A percentile compares a stretch with the other conserved stretches of the same genome.
Conservation (phyloP, 2,329 filamentous ascomycete genomes). For the Fusarium floridanum region DNA sequence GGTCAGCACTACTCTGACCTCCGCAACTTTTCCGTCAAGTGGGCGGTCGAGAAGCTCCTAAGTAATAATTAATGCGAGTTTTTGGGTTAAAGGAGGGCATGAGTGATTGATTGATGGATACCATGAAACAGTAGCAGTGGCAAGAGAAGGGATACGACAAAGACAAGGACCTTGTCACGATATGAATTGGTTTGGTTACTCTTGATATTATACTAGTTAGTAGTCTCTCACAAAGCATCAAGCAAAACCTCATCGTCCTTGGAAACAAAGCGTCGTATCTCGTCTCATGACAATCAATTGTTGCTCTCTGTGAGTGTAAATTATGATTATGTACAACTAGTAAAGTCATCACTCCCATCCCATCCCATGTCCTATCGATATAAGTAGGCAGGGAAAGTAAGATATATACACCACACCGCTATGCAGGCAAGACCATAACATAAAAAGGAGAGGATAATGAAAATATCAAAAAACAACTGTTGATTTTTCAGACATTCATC, state of each 20-base stretch:
- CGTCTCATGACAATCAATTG: constrained; percentile 24
- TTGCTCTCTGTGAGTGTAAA: constrained; percentile 34
- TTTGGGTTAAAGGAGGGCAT: background rate
- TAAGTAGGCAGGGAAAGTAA: constrained; percentile 7
- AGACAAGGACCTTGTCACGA: background rate
- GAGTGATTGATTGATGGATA: background rate
- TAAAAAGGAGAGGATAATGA: constrained; percentile 12
- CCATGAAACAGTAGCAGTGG: constrained; percentile 19
- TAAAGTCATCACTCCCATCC: constrained; percentile 23
- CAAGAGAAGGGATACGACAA: constrained; percentile 10
- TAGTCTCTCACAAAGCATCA: background rate
- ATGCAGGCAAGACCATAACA: constrained; percentile 36
- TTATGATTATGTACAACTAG: constrained; percentile 47
- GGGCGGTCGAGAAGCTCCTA: constrained; percentile 76
- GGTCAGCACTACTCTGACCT: constrained; percentile 78
- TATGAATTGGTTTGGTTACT: background rate
- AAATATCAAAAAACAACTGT: constrained; percentile 27
- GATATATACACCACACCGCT: constrained; percentile 36
- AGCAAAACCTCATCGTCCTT: background rate
- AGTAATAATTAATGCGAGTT: constrained; percentile 57
- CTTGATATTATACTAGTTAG: background rate
- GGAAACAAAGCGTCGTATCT: background rate
- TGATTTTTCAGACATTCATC: constrained; percentile 21
- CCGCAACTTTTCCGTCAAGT: constrained; percentile 76
- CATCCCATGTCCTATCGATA: background rate